phyloP scores from a whole-genome alignment of 2,329 filamentous ascomycete species.

The Colletotrichum siamense region DNA sequence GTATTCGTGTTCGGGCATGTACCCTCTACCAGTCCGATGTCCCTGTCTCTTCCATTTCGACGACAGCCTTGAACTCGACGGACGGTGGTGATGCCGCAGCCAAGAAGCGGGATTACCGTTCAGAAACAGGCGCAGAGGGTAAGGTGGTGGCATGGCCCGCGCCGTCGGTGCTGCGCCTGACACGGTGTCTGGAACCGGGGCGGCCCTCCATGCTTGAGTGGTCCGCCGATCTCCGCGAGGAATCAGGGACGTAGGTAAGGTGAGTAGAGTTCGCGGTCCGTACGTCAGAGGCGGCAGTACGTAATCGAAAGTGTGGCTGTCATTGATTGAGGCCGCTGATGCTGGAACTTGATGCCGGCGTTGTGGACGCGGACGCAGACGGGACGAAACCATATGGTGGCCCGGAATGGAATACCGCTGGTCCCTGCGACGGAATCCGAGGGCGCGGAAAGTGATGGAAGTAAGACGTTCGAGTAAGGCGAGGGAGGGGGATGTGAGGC shows the following conservation, averaged over 20 bases:
- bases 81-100: background rate
- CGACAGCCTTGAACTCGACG: background rate
- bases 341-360: background rate
- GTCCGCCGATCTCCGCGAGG: background rate
- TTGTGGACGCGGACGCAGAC: background rate
- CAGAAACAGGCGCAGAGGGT: background rate
- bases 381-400: background rate
- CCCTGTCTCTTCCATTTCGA: background rate
- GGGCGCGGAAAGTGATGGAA: background rate
- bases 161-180: background rate
- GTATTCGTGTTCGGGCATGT: conserved; percentile 11
- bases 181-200: background rate
- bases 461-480: background rate
- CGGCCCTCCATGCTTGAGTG: background rate
- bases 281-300: background rate
- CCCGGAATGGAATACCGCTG: background rate
- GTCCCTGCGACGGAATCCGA: conserved; percentile 10
- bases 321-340: background rate
- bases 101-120: background rate
- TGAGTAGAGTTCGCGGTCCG: background rate
- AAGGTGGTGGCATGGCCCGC: background rate
- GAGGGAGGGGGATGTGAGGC: background rate
- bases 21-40: background rate
- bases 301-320: conserved; percentile 13
- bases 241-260: background rate